Evolutionary conservation across 148 eudicot genomes (phyloP).

Genomic region (Cornus kousa): DNA sequence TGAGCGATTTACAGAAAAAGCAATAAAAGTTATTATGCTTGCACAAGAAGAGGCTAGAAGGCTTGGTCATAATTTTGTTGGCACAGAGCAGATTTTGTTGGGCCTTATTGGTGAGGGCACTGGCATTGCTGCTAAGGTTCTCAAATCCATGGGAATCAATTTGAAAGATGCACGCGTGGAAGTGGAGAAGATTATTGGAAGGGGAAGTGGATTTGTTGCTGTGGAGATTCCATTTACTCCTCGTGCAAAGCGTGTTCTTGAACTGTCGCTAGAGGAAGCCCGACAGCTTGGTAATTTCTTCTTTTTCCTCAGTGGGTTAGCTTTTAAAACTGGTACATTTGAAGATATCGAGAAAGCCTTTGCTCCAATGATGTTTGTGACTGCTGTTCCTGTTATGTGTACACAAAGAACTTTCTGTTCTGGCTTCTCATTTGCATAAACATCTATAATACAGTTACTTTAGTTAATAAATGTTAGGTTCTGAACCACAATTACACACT

Average conservation of each 20-base stretch:
- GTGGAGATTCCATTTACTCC: constrained; percentile 93
- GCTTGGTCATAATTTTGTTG: constrained; percentile 90
- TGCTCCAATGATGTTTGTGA: not conserved
- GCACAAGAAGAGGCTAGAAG: constrained; percentile 96
- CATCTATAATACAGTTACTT: not conserved
- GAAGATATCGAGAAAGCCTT: not conserved
- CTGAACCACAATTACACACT: not conserved
- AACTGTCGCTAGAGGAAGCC: constrained; percentile 90
- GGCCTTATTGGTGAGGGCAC: constrained; percentile 99
- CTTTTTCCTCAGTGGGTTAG: not conserved
- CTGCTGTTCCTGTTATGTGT: not conserved
- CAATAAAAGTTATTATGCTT: constrained; percentile 94
- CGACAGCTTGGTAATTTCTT: constrained; percentile 68
- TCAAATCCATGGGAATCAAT: constrained; percentile 94
- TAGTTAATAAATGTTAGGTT: not conserved
- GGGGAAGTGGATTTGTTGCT: constrained; percentile 93
- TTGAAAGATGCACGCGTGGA: constrained; percentile 95
- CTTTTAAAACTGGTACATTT: not conserved
- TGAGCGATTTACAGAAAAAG: constrained; percentile 94
- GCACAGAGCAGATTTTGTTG: constrained; percentile 88
- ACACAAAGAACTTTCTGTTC: not conserved
- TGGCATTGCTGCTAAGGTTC: constrained; percentile 97
- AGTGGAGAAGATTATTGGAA: constrained; percentile 92
- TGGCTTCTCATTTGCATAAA: not conserved
- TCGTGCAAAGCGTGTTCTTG: constrained; percentile 94